Conservation (phyloP, 768 basidiomycete genomes). For the Tricholoma flavovirens region DNA sequence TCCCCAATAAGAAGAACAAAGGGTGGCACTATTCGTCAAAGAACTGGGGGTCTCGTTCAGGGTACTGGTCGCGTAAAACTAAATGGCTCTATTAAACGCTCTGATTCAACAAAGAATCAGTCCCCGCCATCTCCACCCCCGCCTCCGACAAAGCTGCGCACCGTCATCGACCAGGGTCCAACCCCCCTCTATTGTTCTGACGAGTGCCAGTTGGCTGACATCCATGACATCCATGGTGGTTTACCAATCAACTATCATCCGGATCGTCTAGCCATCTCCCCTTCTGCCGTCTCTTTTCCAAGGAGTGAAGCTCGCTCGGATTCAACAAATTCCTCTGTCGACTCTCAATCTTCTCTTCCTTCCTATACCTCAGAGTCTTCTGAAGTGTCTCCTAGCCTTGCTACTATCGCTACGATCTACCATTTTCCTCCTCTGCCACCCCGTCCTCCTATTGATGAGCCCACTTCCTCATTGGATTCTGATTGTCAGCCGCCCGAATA, state of each 20-base stretch:
- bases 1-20: slow-evolving; percentile 20
- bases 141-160: slow-evolving; percentile 45
- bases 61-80: slow-evolving; percentile 61
- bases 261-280: slow-evolving; percentile 33
- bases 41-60: slow-evolving; percentile 50
- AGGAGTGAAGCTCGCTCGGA: slow-evolving; percentile 34
- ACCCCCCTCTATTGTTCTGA: slow-evolving; percentile 82
- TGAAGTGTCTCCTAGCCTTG: slow-evolving; percentile 22
- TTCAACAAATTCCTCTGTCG: slow-evolving; percentile 35
- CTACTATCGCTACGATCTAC: slow-evolving; percentile 29
- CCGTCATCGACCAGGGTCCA: slow-evolving; percentile 76
- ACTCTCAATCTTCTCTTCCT: slow-evolving; percentile 23
- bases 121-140: slow-evolving; percentile 17
- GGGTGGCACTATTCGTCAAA: slow-evolving; percentile 29
- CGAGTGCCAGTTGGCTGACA: slow-evolving; percentile 60
- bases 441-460: slow-evolving; percentile 37
- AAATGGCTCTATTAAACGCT: slow-evolving; percentile 47
- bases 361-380: slow-evolving; percentile 18
- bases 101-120: slow-evolving; percentile 13
- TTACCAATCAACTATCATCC: slow-evolving; percentile 46
- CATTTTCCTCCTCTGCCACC: slow-evolving; percentile 52
- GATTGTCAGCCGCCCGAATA: slow-evolving; percentile 36
- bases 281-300: slow-evolving; percentile 24
- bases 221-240: slow-evolving; percentile 34
- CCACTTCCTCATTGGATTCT: slow-evolving; percentile 14